A percentile compares a stretch with the other conserved stretches of the same genome.
Evolutionary conservation across 208 protist genomes (phyloP).

Genomic region (Leishmania aethiopica): DNA sequence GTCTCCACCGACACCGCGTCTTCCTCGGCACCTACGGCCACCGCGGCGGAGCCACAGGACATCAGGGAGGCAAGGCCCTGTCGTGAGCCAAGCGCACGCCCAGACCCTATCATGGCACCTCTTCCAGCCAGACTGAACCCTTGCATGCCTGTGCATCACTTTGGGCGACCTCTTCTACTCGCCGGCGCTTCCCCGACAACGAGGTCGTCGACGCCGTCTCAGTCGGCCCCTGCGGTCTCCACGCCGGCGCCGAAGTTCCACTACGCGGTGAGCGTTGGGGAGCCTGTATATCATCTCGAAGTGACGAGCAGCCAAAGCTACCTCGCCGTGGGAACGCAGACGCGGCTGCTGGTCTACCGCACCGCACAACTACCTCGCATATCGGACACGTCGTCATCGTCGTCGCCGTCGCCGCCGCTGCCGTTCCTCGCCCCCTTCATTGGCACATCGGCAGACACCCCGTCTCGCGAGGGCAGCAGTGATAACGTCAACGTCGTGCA

Average conservation of each 20-base stretch:
- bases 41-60: neutral
- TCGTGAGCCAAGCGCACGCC: neutral
- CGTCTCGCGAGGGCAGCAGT: neutral
- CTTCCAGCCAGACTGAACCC: conserved; percentile 1
- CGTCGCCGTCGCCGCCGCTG: neutral
- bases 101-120: neutral
- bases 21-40: neutral
- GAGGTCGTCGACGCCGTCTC: neutral
- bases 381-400: neutral
- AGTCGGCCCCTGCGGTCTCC: neutral
- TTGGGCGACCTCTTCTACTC: conserved; percentile 1
- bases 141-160: conserved; percentile 22
- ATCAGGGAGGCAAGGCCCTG: neutral
- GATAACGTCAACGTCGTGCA: neutral
- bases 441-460: neutral
- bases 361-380: conserved; percentile 25
- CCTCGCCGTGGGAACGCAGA: conserved; percentile 30
- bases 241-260: conserved; percentile 14
- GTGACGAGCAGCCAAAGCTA: conserved; percentile 29
- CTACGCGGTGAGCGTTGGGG: conserved; percentile 19
- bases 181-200: neutral
- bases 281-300: conserved; percentile 26
- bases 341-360: conserved; percentile 28
- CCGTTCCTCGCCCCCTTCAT: neutral
- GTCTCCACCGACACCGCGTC: neutral